Base-by-base conservation (phyloP, 208 protist species). In the Trypanosoma brucei region DNA sequence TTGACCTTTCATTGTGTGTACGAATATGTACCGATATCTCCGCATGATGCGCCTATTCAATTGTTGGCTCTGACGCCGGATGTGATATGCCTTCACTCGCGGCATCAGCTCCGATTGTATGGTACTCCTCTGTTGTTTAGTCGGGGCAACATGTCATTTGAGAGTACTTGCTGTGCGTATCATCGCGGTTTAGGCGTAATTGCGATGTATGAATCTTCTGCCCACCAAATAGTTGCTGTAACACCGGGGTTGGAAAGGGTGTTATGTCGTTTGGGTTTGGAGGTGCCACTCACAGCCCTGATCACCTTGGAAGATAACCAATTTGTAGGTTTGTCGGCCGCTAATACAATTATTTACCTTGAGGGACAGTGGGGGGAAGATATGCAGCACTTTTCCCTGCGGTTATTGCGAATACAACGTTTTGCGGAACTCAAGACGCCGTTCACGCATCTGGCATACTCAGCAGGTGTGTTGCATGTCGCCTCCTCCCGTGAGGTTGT, bases 61-160 rank as follows among this genome's bases (percentile, higher is more conserved):
- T 81, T 45, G 45, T 59, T 76, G 38, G 35, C 65, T 3, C 9
- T 64, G 3, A 33, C 42, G n/a, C 31, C 42, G 39, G 51, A 58
- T n/a, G 9, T 14, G 1, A 3, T 72, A 8, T 79, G 73, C 55
- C 55, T 84, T 1, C 80, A 74, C 73, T 78, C 73, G 7, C 70
- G 62, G 22, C 31, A 31, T 3, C 46, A 55, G 9, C 37, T 80
- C 7, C 68, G 65, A 45, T 30, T 76, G 8, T 75, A 69, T 53
- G 56, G 59, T 36, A 49, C 50, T 34, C 50, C 44, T 33, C 34
- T 61, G 14, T 55, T 50, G 13, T 64, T 61, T 40, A 44, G 31
- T 14, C 46, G 22, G 48, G 50, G 6, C n/a, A 58, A 40, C 37
- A 53, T 78, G 48, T n/a, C n/a, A 7, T 11, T 76, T 44, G 63